phyloP scores from a whole-genome alignment of 208 protist genomes.

The Crithidia acanthocephali region DNA sequence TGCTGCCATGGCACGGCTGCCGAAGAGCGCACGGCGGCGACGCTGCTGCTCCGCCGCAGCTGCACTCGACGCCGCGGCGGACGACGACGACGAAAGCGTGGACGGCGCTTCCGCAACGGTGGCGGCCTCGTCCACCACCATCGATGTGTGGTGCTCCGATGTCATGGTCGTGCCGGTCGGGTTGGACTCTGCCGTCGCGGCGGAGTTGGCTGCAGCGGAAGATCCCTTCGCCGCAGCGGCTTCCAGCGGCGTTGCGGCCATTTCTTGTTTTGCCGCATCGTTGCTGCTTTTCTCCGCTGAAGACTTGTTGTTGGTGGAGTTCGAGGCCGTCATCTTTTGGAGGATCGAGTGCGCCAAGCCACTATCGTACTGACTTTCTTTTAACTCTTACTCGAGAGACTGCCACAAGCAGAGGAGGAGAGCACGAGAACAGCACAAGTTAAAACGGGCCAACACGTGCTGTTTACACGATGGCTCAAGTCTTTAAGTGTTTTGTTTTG shows the following conservation, averaged over 20 bases:
- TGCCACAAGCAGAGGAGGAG: too few species aligned
- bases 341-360: too few species aligned
- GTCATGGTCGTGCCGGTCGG: background rate
- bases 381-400: too few species aligned
- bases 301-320: constrained; percentile 8
- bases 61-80: background rate
- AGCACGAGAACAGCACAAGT: too few species aligned
- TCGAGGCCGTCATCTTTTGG: constrained; percentile 7
- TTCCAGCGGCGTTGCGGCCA: background rate
- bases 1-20: constrained; percentile 83
- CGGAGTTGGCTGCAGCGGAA: too few species aligned
- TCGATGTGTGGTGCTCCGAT: constrained; percentile 2
- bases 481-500: too few species aligned
- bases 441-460: too few species aligned
- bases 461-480: too few species aligned
- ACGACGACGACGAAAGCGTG: background rate
- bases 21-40: constrained; percentile 70
- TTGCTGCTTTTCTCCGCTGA: background rate
- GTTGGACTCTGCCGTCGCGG: background rate
- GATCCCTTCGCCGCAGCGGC: background rate
- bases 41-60: constrained; percentile 25
- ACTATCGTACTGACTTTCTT: too few species aligned
- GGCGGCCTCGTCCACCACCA: background rate
- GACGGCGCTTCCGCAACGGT: background rate
- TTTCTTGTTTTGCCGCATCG: background rate